Percentiles rank a stretch among this genome's conserved stretches.
Conservation (phyloP, 176 grass and related monocot species). For the Elymus sibiricus region DNA sequence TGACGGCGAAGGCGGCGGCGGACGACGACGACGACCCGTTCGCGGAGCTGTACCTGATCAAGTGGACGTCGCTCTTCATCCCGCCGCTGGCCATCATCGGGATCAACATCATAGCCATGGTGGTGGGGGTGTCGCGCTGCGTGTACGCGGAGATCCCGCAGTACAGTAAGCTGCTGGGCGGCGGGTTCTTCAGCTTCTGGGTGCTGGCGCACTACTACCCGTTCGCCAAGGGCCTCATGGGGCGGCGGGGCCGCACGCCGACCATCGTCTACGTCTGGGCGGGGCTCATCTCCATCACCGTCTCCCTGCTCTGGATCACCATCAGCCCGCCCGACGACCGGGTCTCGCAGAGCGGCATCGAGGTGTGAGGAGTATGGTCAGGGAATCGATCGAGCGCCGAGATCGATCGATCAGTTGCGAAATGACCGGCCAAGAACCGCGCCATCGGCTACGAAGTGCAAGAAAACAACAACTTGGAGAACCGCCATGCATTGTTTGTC, state of each 20-base stretch:
- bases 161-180: conserved; percentile 77
- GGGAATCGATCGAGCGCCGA: not conserved
- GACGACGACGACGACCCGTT: conserved; percentile 77
- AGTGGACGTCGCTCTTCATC: conserved; percentile 91
- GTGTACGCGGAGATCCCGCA: conserved; percentile 85
- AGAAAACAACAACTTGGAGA: not conserved
- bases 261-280: conserved; percentile 80
- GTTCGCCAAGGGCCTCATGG: conserved; percentile 86
- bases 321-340: conserved; percentile 54
- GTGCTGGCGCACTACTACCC: conserved; percentile 86
- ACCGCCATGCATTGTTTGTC: not conserved
- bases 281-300: conserved; percentile 72
- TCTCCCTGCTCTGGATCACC: conserved; percentile 78
- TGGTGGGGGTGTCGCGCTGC: conserved; percentile 60
- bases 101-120: conserved; percentile 79
- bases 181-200: conserved; percentile 91
- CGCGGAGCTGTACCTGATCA: conserved; percentile 74
- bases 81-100: conserved; percentile 63
- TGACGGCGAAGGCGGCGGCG: conserved; percentile 62
- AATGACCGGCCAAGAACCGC: not conserved
- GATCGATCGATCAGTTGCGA: not conserved
- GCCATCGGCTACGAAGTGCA: not conserved
- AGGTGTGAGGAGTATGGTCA: not conserved
- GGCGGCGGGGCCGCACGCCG: conserved; percentile 48
- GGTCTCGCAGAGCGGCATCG: conserved; percentile 33